phyloP scores from a whole-genome alignment of 2,329 filamentous ascomycete species.

The Arthrobotrys megalospora region DNA sequence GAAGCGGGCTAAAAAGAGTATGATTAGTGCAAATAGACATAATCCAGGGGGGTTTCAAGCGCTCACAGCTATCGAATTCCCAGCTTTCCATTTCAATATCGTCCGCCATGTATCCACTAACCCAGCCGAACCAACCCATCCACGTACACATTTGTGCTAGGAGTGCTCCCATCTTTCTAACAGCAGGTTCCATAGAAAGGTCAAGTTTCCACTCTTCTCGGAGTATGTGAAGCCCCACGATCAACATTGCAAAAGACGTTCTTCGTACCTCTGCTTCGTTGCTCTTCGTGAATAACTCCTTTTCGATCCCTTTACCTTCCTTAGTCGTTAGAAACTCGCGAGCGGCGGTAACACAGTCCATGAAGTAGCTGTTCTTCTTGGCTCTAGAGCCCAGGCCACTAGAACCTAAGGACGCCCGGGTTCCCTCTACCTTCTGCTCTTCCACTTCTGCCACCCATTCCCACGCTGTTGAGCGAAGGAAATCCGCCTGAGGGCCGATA shows the following conservation, averaged over 20 bases:
- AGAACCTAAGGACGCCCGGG: slow-evolving; percentile 32
- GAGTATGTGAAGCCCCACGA: slow-evolving; percentile 85
- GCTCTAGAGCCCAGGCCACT: slow-evolving; percentile 21
- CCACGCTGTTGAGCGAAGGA: slow-evolving; percentile 76
- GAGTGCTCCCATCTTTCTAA: slow-evolving; percentile 77
- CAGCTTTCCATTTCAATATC: slow-evolving; percentile 72
- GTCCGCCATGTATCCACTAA: slow-evolving; percentile 75
- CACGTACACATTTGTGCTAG: slow-evolving; percentile 85
- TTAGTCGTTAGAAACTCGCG: slow-evolving; percentile 77
- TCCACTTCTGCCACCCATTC: slow-evolving; percentile 78
- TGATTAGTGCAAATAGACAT: not conserved
- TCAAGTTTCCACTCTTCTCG: slow-evolving; percentile 90
- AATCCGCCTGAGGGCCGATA: slow-evolving; percentile 64
- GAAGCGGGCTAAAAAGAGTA: slow-evolving; percentile 66
- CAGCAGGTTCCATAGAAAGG: slow-evolving; percentile 71
- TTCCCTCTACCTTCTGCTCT: slow-evolving; percentile 64
- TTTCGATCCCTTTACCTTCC: slow-evolving; percentile 72
- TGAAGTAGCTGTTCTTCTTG: slow-evolving; percentile 68
- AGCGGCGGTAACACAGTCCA: slow-evolving; percentile 73
- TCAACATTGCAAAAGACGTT: slow-evolving; percentile 77
- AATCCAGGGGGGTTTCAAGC: not conserved
- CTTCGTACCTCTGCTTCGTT: slow-evolving; percentile 71
- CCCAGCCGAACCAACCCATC: slow-evolving; percentile 81
- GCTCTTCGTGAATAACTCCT: slow-evolving; percentile 78
- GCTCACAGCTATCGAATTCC: slow-evolving; percentile 72